Conservation (phyloP, 305 asterid species). For the Plantago rigida region DNA sequence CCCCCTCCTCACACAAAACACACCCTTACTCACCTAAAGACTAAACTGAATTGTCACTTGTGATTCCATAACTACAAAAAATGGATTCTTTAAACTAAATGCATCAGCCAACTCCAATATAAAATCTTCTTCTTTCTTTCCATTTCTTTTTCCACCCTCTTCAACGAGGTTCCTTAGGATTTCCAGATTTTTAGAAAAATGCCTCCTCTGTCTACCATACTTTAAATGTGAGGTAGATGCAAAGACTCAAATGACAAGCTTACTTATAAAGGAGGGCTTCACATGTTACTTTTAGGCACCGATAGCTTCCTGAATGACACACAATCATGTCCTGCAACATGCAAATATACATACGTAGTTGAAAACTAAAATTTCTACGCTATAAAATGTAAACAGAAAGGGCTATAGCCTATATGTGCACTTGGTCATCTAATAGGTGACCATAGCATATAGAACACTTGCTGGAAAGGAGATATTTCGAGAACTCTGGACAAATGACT, state of each 20-base stretch:
- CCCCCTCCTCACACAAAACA: neutral
- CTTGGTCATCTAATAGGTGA: conserved; percentile 24
- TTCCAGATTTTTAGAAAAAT: conserved; percentile 21
- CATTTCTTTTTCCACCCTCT: neutral
- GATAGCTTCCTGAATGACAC: conserved; percentile 53
- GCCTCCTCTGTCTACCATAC: conserved; percentile 28
- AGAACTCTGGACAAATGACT: conserved; percentile 12
- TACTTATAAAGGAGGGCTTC: conserved; percentile 62
- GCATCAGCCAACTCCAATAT: neutral
- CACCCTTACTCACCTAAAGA: neutral
- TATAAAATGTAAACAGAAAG: conserved; percentile 26
- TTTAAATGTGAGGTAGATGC: conserved; percentile 31
- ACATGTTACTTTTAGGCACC: conserved; percentile 63
- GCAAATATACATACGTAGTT: conserved; percentile 61
- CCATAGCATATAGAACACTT: conserved; percentile 16
- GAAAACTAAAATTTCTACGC: conserved; percentile 40
- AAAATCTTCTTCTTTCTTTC: neutral
- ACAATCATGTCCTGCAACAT: conserved; percentile 73
- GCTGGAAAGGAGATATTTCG: conserved; percentile 6
- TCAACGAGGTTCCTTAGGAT: neutral
- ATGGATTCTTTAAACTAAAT: neutral
- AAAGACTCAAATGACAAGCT: conserved; percentile 60
- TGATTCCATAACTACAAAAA: neutral
- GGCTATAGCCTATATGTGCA: conserved; percentile 17
- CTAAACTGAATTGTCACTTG: neutral